These are phyloP conservation scores for Verticillium nubilum DNA, from an alignment of 2,329 filamentous ascomycete genomes.

Conservation along the genomic window DNA sequence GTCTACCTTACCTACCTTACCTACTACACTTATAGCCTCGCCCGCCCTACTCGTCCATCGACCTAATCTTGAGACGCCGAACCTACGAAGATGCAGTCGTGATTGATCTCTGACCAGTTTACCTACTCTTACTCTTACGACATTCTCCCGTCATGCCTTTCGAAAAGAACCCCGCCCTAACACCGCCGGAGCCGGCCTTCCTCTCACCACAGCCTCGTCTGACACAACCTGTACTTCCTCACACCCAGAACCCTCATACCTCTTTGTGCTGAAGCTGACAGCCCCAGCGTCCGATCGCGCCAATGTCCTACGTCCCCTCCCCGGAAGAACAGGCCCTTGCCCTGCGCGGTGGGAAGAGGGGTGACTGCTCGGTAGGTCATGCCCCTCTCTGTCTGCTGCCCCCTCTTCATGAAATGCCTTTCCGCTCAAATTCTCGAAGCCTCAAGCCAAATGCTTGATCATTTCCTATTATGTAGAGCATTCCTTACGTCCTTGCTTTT, in stretches of 20 bases:
- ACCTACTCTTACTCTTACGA: background rate
- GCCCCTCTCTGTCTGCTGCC: too few relatives aligned
- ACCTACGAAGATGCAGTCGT: background rate
- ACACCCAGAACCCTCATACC: background rate
- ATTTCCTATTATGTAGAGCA: too few relatives aligned
- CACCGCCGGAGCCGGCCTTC: background rate
- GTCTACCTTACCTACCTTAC: too few relatives aligned
- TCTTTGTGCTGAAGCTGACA: background rate
- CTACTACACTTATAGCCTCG: background rate
- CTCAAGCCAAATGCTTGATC: too few relatives aligned
- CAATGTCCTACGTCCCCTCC: slow-evolving; percentile 19
- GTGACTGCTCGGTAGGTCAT: slow-evolving; percentile 27
- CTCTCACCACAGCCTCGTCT: slow-evolving; percentile 1
- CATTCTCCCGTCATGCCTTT: background rate
- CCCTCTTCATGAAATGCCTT: background rate
- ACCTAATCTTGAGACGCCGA: background rate
- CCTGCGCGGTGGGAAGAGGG: slow-evolving; percentile 26
- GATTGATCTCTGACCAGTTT: background rate
- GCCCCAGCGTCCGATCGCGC: slow-evolving; percentile 24
- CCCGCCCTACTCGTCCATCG: background rate
- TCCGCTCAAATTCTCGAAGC: too few relatives aligned
- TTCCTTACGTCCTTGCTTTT: too few relatives aligned
- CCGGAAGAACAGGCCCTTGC: slow-evolving; percentile 17
- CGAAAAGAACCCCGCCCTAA: background rate
- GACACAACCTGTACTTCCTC: background rate